Conservation (phyloP, 176 grass and related monocot species). For the barley (Hordeum vulgare) region MorexV3_pseudomolecules_assembly NC_058519.1:430851633-430852132, state of each 20-base stretch:
- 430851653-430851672: constrained; percentile 46
- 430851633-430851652: constrained; percentile 85
- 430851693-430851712: constrained; percentile 20
- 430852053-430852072: constrained; percentile 49
- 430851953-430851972: not conserved
- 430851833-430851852: constrained; percentile 15
- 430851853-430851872: constrained; percentile 28
- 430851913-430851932: constrained; percentile 2
- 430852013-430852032: constrained; percentile 22
- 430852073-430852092: constrained; percentile 35
- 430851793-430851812: constrained; percentile 23
- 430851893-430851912: constrained; percentile 15
- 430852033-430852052: constrained; percentile 33
- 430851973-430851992: constrained; percentile 15
- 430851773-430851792: constrained; percentile 26
- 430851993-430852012: constrained; percentile 35
- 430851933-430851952: not conserved
- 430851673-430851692: constrained; percentile 10
- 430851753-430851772: constrained; percentile 32
- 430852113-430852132: constrained; percentile 39
- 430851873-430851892: not conserved
- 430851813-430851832: constrained; percentile 22
- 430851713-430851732: constrained; percentile 10
- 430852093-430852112: constrained; percentile 18
- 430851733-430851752: constrained; percentile 38